Conservation (phyloP, 352 stramenopile genomes). For the Bremia lactucae region DNA sequence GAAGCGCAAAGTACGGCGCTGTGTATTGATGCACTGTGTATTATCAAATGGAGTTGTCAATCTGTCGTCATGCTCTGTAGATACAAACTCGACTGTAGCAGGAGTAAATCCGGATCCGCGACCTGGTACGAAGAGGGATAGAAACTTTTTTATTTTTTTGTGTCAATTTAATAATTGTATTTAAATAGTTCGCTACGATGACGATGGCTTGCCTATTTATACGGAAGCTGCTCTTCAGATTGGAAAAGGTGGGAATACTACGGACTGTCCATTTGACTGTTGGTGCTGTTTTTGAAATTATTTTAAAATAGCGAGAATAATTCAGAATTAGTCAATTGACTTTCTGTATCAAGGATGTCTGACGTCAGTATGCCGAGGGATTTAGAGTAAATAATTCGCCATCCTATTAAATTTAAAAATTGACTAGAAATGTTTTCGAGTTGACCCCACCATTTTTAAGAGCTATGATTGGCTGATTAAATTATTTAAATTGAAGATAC, state of each 20-base stretch:
- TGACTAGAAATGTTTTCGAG: no score
- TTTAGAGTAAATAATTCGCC: no score
- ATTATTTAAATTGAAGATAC: no score
- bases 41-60: neutral
- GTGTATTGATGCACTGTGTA: neutral
- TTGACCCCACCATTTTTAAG: no score
- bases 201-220: conserved; percentile 83
- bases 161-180: no score
- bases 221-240: conserved; percentile 75
- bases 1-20: conserved; percentile 64
- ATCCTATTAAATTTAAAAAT: no score
- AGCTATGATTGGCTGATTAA: no score
- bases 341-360: no score
- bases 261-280: conserved; percentile 85
- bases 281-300: conserved; percentile 81
- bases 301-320: neutral
- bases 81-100: conserved; percentile 63
- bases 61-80: conserved; percentile 19
- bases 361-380: no score
- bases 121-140: conserved; percentile 34
- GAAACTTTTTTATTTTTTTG: neutral
- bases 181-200: conserved; percentile 64
- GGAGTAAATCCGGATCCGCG: conserved; percentile 60
- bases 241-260: conserved; percentile 68
- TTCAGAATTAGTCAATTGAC: conserved; percentile 1